Base-by-base conservation (phyloP, 2,329 filamentous ascomycete genomes). In the Magnaporthiopsis incrustans region DNA sequence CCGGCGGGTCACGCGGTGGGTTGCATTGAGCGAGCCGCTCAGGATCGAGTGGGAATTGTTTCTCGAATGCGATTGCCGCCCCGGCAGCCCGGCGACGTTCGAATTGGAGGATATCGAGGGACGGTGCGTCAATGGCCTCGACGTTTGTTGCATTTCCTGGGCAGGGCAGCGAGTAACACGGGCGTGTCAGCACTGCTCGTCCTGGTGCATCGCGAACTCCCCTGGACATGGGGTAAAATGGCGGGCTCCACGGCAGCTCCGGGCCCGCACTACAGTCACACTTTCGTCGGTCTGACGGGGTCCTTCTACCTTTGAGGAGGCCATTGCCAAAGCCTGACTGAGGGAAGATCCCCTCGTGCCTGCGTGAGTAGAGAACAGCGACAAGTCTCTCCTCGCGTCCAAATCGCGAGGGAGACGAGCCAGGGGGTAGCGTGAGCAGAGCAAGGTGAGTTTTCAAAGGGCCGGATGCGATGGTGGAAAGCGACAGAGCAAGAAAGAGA, bases 1-100 rank as follows among this genome's bases (percentile, higher is more conserved):
- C 71, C 95, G 87, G 72, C 94, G 91, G 70, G 91, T 92, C 69
- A 98, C 87, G 70, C 95, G 90, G 77, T 97, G 90, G 75, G 86
- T 88, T 70, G 88, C 79, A 79, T 93, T 94, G 73, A 93, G 85
- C 65, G 89, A 86, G 70, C 87, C 86, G 66, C 89, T 84, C 64
- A 93, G 89, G 70, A 92, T 82, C 65, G 91, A 94, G 76, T 95
- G 89, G 61, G 91, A 91, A 79, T 92, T 91, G 70, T 86, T 87
- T 73, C 92, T 89, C 67, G 86, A 85, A 77, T 90, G 86, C 68
- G 84, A 79, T 73, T 86, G 83, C 69, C 87, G 88, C 69, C 74
- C 75, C 63, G 78, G 80, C 62, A 89, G 81, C 63, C 84, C 77
- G 70, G 81, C 83, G 67, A 88, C 86, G 69, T 83, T 72, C 58